Percentiles rank a stretch among this genome's conserved stretches.
Evolutionary conservation across 768 basidiomycete genomes (phyloP).

Genomic region (Kwoniella sp.): DNA sequence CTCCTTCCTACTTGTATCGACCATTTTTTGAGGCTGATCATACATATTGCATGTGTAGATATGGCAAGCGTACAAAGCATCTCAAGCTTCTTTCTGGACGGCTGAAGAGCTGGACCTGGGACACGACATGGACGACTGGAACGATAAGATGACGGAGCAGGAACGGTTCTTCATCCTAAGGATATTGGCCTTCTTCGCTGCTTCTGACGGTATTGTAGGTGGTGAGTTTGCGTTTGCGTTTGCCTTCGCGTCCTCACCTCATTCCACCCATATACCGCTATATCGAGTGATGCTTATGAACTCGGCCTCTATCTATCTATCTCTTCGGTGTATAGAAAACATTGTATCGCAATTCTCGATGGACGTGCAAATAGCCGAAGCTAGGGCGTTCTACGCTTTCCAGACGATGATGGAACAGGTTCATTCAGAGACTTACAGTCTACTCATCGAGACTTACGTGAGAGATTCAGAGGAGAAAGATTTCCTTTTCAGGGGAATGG

Average conservation of each 20-base stretch:
- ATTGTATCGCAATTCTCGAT: conserved; percentile 54
- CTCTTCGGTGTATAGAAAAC: conserved; percentile 54
- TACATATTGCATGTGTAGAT: too few species aligned
- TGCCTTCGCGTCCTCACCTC: too few species aligned
- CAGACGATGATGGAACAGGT: conserved; percentile 57
- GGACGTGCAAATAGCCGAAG: conserved; percentile 55
- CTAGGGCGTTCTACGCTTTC: conserved; percentile 55
- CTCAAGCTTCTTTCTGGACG: conserved; percentile 55
- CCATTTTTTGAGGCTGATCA: too few species aligned
- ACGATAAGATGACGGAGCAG: conserved; percentile 56
- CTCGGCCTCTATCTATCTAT: too few species aligned
- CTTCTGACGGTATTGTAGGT: conserved; percentile 61
- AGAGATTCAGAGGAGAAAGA: conserved; percentile 53
- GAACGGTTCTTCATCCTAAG: conserved; percentile 55
- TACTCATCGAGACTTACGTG: conserved; percentile 56
- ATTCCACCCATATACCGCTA: conserved; percentile 59
- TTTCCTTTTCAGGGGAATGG: conserved; percentile 53
- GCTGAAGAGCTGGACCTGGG: conserved; percentile 56
- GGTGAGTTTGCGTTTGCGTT: conserved; percentile 22
- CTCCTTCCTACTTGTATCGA: too few species aligned
- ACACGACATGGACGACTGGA: conserved; percentile 56
- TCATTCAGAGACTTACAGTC: conserved; percentile 56
- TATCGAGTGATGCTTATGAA: too few species aligned
- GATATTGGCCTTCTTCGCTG: conserved; percentile 85
- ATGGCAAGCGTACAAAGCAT: conserved; percentile 56